Base-by-base conservation (phyloP, 495 filamentous ascomycete genomes). In the Aspergillus coremiiformis region DNA sequence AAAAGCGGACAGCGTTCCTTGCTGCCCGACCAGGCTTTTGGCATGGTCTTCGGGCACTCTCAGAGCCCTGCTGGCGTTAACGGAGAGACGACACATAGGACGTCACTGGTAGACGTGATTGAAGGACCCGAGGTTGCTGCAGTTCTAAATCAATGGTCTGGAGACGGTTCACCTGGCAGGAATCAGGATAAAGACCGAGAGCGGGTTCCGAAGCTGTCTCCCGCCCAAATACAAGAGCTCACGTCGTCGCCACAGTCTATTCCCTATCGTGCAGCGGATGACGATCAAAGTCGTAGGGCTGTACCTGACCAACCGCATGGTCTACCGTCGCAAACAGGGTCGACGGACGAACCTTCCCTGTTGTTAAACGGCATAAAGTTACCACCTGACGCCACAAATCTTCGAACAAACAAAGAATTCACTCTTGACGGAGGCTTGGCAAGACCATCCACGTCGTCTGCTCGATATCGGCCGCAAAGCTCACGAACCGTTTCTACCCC, bases 181-280 rank as follows among this genome's bases (percentile, higher is more conserved):
- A 51, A 57, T 22, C 49, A 56, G 27, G 61, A 60, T 15, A 52
- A 60, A 17, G 66, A 72, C 14, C 70, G 70, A 23, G 71, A 78
- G 2, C 67, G 64, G 35, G 62, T 77, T n/a, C 57, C 76, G 54
- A 81, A 78, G 47, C 53, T 81, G 29, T 77, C 77, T 5, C 70
- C 75, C 17, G 66, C 69, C 39, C 74, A 80, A 56, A 79, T 80
- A 29, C 69, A 80, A 49, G 77, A 78, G 49, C 68, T 81, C 24
- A 78, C 75, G 21, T 78, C 78, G 2, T 78, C 78, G 15, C 77
- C 78, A 15, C 69, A 80, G 9, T 79, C 75, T 19, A 70, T 80
- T 10, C 77, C 78, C 1, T 62, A 69, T 41, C 66, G 62, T 12
- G 62, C 64, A 26, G 56, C 61, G 17, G 61, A 69, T 23, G 33